These are phyloP conservation scores for Coelastrella sp. DNA, from an alignment of 139 green algal species.

Conservation along the genomic window DNA sequence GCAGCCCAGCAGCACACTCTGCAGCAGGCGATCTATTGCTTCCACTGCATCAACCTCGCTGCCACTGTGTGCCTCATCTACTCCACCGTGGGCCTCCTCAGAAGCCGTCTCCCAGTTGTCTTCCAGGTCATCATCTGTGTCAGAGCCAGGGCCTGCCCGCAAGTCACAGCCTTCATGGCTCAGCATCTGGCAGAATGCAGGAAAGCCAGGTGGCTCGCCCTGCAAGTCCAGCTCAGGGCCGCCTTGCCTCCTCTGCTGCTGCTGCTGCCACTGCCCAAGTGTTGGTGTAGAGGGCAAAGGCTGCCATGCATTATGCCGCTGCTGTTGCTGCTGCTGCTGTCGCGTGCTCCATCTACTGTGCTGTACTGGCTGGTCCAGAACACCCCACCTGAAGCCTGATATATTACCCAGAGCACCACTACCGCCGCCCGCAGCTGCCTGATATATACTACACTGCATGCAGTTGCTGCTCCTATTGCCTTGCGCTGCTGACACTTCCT, in stretches of 20 bases:
- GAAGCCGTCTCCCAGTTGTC: conserved; percentile 29
- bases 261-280: background rate
- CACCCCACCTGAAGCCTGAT: conserved; percentile 16
- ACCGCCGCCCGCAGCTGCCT: background rate
- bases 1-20: background rate
- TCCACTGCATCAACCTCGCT: background rate
- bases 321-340: conserved; percentile 12
- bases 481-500: background rate
- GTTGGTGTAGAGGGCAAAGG: background rate
- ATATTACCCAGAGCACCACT: background rate
- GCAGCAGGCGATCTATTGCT: background rate
- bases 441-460: no score
- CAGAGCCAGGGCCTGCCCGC: background rate
- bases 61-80: background rate
- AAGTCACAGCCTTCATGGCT: background rate
- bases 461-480: no score
- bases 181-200: no score
- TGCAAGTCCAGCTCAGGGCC: background rate
- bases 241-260: background rate
- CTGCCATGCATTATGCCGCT: background rate
- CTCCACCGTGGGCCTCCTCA: background rate
- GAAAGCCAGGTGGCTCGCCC: background rate
- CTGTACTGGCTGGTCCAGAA: background rate
- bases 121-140: background rate
- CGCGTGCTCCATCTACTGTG: background rate